phyloP scores from a whole-genome alignment of 2,329 filamentous ascomycete species.

The Microdochium paspali region DNA sequence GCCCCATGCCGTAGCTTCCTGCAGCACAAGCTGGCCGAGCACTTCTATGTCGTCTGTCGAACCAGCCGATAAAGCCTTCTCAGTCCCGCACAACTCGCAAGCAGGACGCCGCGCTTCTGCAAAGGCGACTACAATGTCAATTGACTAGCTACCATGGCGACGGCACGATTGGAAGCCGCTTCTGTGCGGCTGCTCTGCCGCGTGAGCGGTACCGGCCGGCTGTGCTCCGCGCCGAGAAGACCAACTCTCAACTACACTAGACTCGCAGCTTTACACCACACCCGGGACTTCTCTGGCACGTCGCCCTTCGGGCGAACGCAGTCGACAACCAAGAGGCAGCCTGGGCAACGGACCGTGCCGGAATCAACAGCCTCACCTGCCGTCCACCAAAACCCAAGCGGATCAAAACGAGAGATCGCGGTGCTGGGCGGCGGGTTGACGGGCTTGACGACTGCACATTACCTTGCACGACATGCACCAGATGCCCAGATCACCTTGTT shows the following conservation, averaged over 20 bases:
- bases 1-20: background rate
- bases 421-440: conserved; percentile 77
- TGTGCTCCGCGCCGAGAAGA: background rate
- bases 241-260: background rate
- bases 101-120: no score
- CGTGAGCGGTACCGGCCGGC: background rate
- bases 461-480: conserved; percentile 60
- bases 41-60: background rate
- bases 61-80: background rate
- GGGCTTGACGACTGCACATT: conserved; percentile 70
- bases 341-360: background rate
- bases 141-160: background rate
- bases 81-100: no score
- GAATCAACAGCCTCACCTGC: background rate
- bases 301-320: background rate
- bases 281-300: background rate
- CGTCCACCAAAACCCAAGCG: background rate
- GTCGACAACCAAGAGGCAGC: background rate
- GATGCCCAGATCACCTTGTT: conserved; percentile 67
- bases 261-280: conserved; percentile 1
- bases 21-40: background rate
- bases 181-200: background rate
- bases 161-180: background rate
- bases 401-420: conserved; percentile 37
- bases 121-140: background rate